These are phyloP conservation scores for Aspergillus sp. DNA, from an alignment of 2,329 filamentous ascomycete species.

Conservation along the genomic window DNA sequence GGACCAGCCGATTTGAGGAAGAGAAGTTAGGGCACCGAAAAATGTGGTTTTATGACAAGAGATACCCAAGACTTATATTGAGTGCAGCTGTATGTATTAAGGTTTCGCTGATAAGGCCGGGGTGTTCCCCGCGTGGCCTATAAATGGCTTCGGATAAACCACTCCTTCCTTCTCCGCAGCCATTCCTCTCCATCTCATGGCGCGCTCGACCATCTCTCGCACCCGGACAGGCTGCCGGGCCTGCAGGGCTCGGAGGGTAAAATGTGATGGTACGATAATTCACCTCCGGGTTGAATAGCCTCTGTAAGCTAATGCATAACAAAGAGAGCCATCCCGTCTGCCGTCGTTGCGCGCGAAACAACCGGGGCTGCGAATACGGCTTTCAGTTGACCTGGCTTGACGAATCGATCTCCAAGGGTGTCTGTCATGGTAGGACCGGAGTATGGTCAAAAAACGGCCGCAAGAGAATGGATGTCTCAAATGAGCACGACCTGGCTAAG, in stretches of 20 bases:
- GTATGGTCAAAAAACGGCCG: not conserved
- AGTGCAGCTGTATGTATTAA: not conserved
- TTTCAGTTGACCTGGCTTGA: slow-evolving; percentile 29
- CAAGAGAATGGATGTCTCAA: not conserved
- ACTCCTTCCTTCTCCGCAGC: not conserved
- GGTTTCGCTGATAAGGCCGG: not conserved
- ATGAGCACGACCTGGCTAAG: not conserved
- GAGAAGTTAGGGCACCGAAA: no score
- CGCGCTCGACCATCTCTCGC: slow-evolving; percentile 15
- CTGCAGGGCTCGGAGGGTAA: slow-evolving; percentile 24
- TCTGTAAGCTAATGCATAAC: not conserved
- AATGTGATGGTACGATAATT: slow-evolving; percentile 25
- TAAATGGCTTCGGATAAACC: not conserved
- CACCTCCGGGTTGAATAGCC: not conserved
- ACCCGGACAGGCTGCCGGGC: slow-evolving; percentile 26
- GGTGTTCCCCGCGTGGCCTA: not conserved
- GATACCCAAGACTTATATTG: no score
- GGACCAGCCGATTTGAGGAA: no score
- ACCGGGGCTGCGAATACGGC: slow-evolving; percentile 22
- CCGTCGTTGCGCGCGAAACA: slow-evolving; percentile 18
- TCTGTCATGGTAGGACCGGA: slow-evolving; percentile 27
- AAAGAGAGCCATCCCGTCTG: slow-evolving; percentile 24
- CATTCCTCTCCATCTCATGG: not conserved
- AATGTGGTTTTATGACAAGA: no score
- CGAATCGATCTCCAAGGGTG: slow-evolving; percentile 27